Evolutionary conservation across 495 filamentous ascomycete genomes (phyloP), one percentile per base, ranked within the genome.

Genomic region (Xylaria intraflava): DNA sequence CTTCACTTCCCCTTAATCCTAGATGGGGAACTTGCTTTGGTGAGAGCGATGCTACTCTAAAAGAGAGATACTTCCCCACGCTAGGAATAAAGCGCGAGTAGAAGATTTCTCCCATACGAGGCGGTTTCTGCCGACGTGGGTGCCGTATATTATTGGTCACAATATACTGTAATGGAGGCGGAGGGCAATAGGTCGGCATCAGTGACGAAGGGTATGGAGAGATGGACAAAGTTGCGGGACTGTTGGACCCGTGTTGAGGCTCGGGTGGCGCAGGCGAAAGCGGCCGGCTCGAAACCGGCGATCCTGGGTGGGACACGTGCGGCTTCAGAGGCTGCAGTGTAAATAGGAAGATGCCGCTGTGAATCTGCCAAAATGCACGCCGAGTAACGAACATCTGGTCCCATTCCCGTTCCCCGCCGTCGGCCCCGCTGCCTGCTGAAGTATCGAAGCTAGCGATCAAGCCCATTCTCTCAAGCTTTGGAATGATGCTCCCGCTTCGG

Each of bases 391-490:
- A 95, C 88, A 95, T 92, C 35, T 82, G 72, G 19, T 72, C 75
- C 88, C 89, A 95, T 45, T 77, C 78, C 40, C 82, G 80, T 6
- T 80, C 79, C 45, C 71, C 73, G 33, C 87, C 83, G 43, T 87
- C 80, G 11, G 80, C 60, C 49, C 80, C 75, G 0, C 80, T 67
- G 7, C 89, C 90, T 6, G 93, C 86, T 16, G 78, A 77, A 0
- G 88, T 90, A 61, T 94, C 87, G 46, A 86, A 76, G 39, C 72
- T 86, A 1, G 84, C 72, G 40, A 96, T 83, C 8, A 96, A 66
- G 12, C 90, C 89, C 90, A 96, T 96, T 31, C 90, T 81, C 71
- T 95, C 90, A 14, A 96, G 77, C 71, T 95, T 95, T 36, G 85
- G 87, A n/a, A 96, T 76, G 59, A 93, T 66, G 51, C 88, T 87